Conservation (phyloP, 352 stramenopile genomes). For the Elongisporangium senticosum region DNA sequence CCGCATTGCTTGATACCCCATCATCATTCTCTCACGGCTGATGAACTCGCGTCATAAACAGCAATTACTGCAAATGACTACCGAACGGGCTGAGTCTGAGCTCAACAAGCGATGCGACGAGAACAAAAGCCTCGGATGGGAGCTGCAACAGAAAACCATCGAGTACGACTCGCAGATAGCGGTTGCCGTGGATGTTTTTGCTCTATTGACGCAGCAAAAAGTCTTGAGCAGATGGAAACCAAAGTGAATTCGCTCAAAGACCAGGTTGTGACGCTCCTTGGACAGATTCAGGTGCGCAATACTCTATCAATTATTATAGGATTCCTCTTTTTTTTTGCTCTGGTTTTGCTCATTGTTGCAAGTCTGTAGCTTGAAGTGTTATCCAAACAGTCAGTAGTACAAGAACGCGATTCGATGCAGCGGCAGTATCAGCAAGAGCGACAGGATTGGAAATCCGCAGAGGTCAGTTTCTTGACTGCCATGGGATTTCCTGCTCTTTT, state of each 20-base stretch:
- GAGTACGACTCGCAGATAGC: slow-evolving; percentile 15
- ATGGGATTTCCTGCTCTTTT: slow-evolving; percentile 9
- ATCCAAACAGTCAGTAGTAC: slow-evolving; percentile 27
- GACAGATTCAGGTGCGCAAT: slow-evolving; percentile 38
- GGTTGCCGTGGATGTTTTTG: background rate
- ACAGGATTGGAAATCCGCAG: slow-evolving; percentile 37
- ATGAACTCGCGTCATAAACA: background rate
- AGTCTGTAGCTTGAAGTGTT: slow-evolving; percentile 38
- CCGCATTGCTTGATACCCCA: background rate
- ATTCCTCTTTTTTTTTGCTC: background rate
- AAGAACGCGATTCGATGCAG: slow-evolving; percentile 40
- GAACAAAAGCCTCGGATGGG: slow-evolving; percentile 24
- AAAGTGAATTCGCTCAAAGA: slow-evolving; percentile 30
- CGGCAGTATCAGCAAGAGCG: slow-evolving; percentile 27
- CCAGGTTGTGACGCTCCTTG: slow-evolving; percentile 36
- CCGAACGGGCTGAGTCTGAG: slow-evolving; percentile 15
- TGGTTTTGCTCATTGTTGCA: background rate
- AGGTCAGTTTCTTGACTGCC: slow-evolving; percentile 16
- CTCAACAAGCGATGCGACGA: slow-evolving; percentile 20
- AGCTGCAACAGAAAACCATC: slow-evolving; percentile 28
- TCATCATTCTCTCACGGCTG: background rate
- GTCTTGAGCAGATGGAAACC: slow-evolving; percentile 21
- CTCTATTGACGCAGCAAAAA: slow-evolving; percentile 6
- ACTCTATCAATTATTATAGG: no score
- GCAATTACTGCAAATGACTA: background rate